Conservation (phyloP, 1,284 basidiomycete genomes). For the Grifola frondosa region DNA sequence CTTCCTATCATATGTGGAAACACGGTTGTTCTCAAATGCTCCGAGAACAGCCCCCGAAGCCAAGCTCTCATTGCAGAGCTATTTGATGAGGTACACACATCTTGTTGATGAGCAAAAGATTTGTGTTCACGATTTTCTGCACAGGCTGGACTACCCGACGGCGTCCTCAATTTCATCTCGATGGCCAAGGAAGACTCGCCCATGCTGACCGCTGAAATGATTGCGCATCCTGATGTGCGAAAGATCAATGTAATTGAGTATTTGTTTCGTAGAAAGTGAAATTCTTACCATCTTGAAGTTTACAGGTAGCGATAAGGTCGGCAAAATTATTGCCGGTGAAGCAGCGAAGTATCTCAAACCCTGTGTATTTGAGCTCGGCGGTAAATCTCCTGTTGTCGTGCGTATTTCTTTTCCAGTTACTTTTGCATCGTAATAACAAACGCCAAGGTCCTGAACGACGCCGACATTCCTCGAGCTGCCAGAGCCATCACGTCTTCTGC, state of each 20-base stretch:
- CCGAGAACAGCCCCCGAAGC: constrained; percentile 53
- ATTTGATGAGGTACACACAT: constrained; percentile 39
- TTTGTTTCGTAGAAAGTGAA: too few relatives aligned
- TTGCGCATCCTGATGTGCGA: constrained; percentile 26
- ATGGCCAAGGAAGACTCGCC: constrained; percentile 22
- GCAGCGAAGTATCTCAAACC: constrained; percentile 24
- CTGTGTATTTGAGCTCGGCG: constrained; percentile 20
- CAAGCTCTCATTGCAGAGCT: constrained; percentile 51
- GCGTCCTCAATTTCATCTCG: constrained; percentile 27
- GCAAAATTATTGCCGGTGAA: constrained; percentile 16
- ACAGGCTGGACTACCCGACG: constrained; percentile 28
- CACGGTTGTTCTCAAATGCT: constrained; percentile 61
- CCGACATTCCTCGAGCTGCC: constrained; percentile 60
- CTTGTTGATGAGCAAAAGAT: neutral
- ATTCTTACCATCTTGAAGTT: constrained; percentile 6
- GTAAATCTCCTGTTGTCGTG: constrained; percentile 70
- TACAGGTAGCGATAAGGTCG: constrained; percentile 22
- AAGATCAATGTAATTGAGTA: constrained; percentile 27
- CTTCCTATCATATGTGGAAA: constrained; percentile 64
- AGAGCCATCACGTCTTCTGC: constrained; percentile 56
- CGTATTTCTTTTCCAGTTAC: constrained; percentile 9
- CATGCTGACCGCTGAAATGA: constrained; percentile 21
- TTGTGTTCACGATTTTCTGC: neutral
- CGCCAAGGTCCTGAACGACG: constrained; percentile 57
- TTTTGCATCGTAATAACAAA: too few relatives aligned